These are phyloP conservation scores for Ceratocystis harringtonii DNA, from an alignment of 2,329 filamentous ascomycete species.

Conservation along the genomic window DNA sequence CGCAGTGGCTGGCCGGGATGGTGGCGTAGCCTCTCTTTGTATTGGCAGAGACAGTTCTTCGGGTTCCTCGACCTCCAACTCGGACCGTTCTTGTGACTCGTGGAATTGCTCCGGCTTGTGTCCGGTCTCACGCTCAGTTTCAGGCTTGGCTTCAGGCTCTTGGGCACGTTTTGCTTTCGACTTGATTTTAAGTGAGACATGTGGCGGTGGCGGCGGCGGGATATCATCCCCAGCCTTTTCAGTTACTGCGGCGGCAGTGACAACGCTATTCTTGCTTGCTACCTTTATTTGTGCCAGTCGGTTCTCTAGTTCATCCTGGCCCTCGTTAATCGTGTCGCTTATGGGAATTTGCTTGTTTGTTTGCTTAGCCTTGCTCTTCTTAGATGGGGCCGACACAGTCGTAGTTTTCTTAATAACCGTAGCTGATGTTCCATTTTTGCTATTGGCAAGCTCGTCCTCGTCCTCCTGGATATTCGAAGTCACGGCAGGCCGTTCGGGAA, in stretches of 20 bases:
- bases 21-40: slow-evolving; percentile 14
- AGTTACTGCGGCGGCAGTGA: background rate
- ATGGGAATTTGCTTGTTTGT: slow-evolving; percentile 18
- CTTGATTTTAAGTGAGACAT: background rate
- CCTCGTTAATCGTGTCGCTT: background rate
- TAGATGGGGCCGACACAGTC: slow-evolving; percentile 22
- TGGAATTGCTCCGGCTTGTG: background rate
- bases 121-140: background rate
- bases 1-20: slow-evolving; percentile 23
- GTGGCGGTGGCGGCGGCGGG: slow-evolving; percentile 2
- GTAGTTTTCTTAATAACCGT: slow-evolving; percentile 26
- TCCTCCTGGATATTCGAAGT: slow-evolving; percentile 9
- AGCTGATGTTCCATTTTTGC: slow-evolving; percentile 30
- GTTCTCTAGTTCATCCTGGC: background rate
- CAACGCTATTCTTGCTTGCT: background rate
- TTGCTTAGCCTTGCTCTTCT: slow-evolving; percentile 16
- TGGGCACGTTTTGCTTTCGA: background rate
- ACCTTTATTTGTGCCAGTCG: slow-evolving; percentile 11
- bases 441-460: slow-evolving; percentile 27
- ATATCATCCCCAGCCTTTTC: background rate
- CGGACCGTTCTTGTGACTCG: slow-evolving; percentile 8
- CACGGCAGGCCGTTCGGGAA: background rate
- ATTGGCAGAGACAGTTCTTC: slow-evolving; percentile 13
- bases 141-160: background rate
- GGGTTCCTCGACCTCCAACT: slow-evolving; percentile 16